These are phyloP conservation scores for Chlorella sorokiniana DNA, from an alignment of 139 green algal species.

Conservation along the genomic window DNA sequence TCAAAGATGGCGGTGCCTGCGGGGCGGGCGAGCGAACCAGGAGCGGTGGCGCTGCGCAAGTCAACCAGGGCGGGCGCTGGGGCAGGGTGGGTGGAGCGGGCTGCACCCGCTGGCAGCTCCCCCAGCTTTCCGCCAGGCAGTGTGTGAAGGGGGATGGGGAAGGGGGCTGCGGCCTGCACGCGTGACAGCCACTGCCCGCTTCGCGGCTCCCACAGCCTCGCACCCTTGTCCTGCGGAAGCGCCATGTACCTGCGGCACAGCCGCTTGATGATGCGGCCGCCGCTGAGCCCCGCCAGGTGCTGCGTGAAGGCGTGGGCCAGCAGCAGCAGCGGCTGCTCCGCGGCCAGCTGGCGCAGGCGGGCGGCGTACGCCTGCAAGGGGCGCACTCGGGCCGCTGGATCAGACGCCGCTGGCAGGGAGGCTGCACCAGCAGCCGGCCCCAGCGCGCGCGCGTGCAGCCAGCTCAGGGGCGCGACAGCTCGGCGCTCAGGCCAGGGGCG, in stretches of 20 bases:
- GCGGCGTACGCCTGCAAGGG: constrained; percentile 7
- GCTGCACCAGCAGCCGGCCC: background rate
- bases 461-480: background rate
- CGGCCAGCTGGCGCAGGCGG: background rate
- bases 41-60: background rate
- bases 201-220: too few species aligned
- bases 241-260: constrained; percentile 19
- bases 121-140: too few species aligned
- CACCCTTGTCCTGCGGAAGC: constrained; percentile 24
- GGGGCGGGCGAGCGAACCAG: background rate
- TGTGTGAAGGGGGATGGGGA: too few species aligned
- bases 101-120: too few species aligned
- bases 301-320: constrained; percentile 31
- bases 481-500: background rate
- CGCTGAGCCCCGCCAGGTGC: constrained; percentile 21
- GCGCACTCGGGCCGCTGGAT: background rate
- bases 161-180: too few species aligned
- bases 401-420: background rate
- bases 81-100: too few species aligned
- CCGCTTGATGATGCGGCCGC: constrained; percentile 7
- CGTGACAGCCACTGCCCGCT: too few species aligned
- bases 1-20: constrained; percentile 28
- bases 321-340: constrained; percentile 12
- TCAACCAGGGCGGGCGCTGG: background rate
- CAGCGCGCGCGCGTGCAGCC: background rate